Conservation (phyloP, 805 yeast species). For the Teunomyces kruisii region DNA sequence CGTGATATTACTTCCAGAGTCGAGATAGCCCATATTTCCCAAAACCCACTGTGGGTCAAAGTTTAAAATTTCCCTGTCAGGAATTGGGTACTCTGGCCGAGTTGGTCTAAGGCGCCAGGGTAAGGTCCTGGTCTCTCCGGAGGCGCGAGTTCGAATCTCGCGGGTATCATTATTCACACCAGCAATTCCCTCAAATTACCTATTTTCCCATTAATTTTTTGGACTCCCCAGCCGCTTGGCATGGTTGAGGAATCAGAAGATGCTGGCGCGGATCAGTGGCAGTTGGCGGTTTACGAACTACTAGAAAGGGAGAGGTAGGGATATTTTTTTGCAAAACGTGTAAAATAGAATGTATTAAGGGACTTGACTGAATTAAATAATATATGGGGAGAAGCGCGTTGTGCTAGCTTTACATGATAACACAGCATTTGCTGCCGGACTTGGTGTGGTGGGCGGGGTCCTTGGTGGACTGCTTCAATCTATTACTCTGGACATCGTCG, state of each 20-base stretch:
- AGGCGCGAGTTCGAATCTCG: constrained; percentile 48
- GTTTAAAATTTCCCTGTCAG: constrained; percentile 10
- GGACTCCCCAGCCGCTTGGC: too few relatives aligned
- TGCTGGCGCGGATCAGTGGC: too few relatives aligned
- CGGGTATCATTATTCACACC: constrained; percentile 38
- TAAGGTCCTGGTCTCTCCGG: constrained; percentile 48
- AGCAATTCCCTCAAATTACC: constrained; percentile 30
- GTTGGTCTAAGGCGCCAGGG: constrained; percentile 48
- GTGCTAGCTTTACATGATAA: constrained; percentile 22
- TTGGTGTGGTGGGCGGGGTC: constrained; percentile 10
- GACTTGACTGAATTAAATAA: background rate
- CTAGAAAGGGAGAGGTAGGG: too few relatives aligned
- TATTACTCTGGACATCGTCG: constrained; percentile 13
- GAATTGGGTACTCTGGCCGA: constrained; percentile 46
- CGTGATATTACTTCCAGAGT: too few relatives aligned
- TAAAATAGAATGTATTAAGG: background rate
- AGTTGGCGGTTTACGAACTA: too few relatives aligned
- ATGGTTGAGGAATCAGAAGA: too few relatives aligned
- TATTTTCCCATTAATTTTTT: constrained; percentile 16
- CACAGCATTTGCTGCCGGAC: constrained; percentile 28
- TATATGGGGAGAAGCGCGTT: background rate
- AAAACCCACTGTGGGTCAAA: background rate
- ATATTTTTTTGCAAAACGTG: background rate
- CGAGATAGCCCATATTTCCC: too few relatives aligned
- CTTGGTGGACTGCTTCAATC: constrained; percentile 19